These are phyloP conservation scores for Ophiostoma australiae DNA, from an alignment of 2,329 filamentous ascomycete genomes.

Conservation along the genomic window DNA sequence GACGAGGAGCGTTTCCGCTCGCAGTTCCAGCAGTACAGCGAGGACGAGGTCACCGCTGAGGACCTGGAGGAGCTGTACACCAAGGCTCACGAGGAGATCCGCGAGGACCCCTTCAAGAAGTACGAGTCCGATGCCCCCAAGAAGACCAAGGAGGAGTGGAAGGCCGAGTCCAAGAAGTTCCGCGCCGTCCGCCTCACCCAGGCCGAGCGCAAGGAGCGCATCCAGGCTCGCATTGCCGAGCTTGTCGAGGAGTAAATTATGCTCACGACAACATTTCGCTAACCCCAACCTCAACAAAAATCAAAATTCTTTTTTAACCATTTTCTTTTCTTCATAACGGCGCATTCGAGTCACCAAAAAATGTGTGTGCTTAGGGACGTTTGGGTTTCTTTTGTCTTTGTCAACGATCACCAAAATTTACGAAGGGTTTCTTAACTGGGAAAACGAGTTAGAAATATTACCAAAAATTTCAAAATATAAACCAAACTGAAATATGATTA, in stretches of 20 bases:
- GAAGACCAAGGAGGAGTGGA: constrained; percentile 98
- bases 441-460: constrained; percentile 15
- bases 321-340: constrained; percentile 17
- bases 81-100: constrained; percentile 93
- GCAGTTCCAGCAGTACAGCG: constrained; percentile 97
- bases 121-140: constrained; percentile 66
- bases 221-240: constrained; percentile 88
- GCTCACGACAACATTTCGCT: background rate
- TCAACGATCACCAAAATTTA: constrained; percentile 8
- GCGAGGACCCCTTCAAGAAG: constrained; percentile 98
- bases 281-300: constrained; percentile 2
- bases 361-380: constrained; percentile 10
- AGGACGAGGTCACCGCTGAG: constrained; percentile 93
- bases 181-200: constrained; percentile 69
- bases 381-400: constrained; percentile 17
- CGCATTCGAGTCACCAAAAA: constrained; percentile 17
- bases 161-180: constrained; percentile 92
- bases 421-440: constrained; percentile 7
- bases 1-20: constrained; percentile 99
- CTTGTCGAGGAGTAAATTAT: constrained; percentile 52
- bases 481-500: constrained; percentile 6
- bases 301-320: constrained; percentile 9
- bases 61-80: constrained; percentile 94
- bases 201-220: constrained; percentile 74
- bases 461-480: constrained; percentile 24